Percentiles rank a stretch among this genome's conserved stretches.
phyloP scores from a whole-genome alignment of 140 eudicot genomes.

The Oenanthe javanica region DNA sequence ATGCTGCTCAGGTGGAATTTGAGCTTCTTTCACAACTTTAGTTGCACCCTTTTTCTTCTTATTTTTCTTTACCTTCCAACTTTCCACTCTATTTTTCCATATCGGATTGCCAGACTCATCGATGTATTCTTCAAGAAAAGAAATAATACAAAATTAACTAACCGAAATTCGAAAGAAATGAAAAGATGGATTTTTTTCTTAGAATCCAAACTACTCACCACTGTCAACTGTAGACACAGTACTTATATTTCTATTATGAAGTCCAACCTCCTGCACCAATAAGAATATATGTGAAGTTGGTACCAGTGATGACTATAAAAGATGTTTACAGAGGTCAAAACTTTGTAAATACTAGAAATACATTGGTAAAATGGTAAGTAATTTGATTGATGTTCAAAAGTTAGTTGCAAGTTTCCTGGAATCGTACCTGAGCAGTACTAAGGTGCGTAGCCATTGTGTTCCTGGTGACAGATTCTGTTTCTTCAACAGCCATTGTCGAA shows the following conservation, averaged over 20 bases:
- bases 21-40: constrained; percentile 59
- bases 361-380: neutral
- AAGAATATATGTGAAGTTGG: neutral
- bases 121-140: constrained; percentile 35
- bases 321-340: neutral
- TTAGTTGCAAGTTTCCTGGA: neutral
- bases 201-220: constrained; percentile 47
- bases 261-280: constrained; percentile 61
- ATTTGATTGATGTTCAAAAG: neutral
- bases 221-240: constrained; percentile 85
- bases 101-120: constrained; percentile 84
- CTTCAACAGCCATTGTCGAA: constrained; percentile 26
- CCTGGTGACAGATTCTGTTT: constrained; percentile 35
- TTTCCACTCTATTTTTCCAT: constrained; percentile 92
- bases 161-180: neutral
- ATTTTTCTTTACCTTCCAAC: constrained; percentile 93
- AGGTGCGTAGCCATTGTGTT: constrained; percentile 47
- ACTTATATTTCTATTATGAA: constrained; percentile 84
- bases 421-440: constrained; percentile 45
- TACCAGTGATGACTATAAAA: neutral
- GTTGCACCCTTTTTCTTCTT: constrained; percentile 53
- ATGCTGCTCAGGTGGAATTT: constrained; percentile 69
- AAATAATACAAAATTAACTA: neutral
- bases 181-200: neutral
- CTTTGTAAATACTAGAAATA: neutral